Evolutionary conservation across 225 moss, liverwort and hornwort species (phyloP), one percentile per base, ranked within the genome.

Genomic region (Bryum argenteum): DNA sequence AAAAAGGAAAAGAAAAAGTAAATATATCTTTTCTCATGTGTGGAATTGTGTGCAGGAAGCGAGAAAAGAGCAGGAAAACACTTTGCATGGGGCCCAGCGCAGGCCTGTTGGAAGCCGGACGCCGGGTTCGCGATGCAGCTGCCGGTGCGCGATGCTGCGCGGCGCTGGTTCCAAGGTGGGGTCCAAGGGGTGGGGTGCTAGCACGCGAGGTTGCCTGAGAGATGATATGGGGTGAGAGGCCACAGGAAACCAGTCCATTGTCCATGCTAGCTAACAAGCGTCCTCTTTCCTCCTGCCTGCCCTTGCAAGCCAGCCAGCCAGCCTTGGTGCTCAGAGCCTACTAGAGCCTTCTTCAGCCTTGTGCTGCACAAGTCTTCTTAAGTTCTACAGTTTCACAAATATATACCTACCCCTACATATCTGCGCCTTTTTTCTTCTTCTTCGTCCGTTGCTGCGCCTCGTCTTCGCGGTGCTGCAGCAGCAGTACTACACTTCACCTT

Each of bases 171-270:
- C 74, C 54, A 23, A 38, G 70, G 78, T 71, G 74, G 75, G 78
- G 41, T 78, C 74, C 0, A 11, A 22, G 5, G 42, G 9, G n/a
- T n/a, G n/a, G n/a, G n/a, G n/a, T 13, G 48, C 48, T 15, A 48
- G 17, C 48, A 33, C 48, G 15, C 17, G 48, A 47, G 55, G 54
- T 57, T 47, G 65, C 64, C 33, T 44, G 64, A 28, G 56, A 58
- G 71, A 38, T 82, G 60, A 70, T 65, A 78, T 78, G 45, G 70
- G 40, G 41, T 71, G 63, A 58, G 44, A 38, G 47, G 75, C 63
- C 58, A 66, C 26, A 71, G 63, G 60, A 82, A 82, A 75, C 53
- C 44, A 71, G 78, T 79, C 83, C 76, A 79, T 68, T 48, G 48
- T 79, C 53, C 70, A 54, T 14, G 33, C 33, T 33, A 33, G 33